Conservation (phyloP, 164 flowering plant species). For the Macadamia tetraphylla region DNA sequence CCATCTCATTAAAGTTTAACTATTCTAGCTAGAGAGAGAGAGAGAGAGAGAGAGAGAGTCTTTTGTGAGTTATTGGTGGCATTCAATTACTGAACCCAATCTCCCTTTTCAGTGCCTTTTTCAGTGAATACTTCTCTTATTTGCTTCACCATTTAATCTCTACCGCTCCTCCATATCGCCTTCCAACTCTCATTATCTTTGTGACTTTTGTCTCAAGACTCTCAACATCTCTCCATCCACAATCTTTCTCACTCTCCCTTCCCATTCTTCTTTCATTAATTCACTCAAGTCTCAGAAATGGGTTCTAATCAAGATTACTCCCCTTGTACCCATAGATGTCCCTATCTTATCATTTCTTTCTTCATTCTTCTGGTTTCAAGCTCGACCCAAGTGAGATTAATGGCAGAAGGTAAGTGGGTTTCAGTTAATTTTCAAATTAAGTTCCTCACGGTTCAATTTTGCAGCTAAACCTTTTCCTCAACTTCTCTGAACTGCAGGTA, state of each 20-base stretch:
- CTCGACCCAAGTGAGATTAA: slow-evolving; percentile 18
- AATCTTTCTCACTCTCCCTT: neutral
- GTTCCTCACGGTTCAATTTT: neutral
- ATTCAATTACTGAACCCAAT: slow-evolving; percentile 16
- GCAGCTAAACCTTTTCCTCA: neutral
- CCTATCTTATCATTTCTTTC: slow-evolving; percentile 27
- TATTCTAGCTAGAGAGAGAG: neutral
- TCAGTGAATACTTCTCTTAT: slow-evolving; percentile 2
- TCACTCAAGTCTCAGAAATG: slow-evolving; percentile 18
- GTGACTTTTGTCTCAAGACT: neutral
- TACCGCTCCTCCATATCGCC: neutral
- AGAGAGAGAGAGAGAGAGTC: neutral
- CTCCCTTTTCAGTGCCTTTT: slow-evolving; percentile 10
- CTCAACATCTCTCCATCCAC: neutral
- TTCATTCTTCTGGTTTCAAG: slow-evolving; percentile 35
- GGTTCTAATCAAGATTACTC: slow-evolving; percentile 16
- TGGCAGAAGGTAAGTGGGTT: slow-evolving; percentile 25
- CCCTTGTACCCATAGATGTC: slow-evolving; percentile 14
- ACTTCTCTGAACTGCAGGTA: slow-evolving; percentile 8
- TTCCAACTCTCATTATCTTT: no score
- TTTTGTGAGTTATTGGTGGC: slow-evolving; percentile 22
- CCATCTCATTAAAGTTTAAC: neutral
- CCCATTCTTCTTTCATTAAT: slow-evolving; percentile 5
- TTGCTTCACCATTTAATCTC: slow-evolving; percentile 4
- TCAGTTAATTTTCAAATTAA: neutral